Conservation (phyloP, 1,139 yeast genomes). For the Geotrichum candidum region DNA sequence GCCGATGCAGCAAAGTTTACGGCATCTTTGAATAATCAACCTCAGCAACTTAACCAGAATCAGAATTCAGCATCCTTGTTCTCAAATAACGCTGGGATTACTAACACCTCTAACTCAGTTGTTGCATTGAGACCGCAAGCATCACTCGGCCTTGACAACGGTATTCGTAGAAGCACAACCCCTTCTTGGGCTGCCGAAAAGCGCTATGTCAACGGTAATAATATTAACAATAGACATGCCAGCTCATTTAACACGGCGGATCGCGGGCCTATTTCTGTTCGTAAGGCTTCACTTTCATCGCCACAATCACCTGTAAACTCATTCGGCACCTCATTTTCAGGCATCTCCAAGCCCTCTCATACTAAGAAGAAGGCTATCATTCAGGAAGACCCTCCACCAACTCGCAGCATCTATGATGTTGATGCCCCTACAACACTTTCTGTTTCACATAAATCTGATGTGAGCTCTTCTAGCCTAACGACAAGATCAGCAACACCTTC, state of each 20-base stretch:
- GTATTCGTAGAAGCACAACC: conserved; percentile 1
- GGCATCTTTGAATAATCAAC: conserved; percentile 1
- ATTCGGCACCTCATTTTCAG: conserved; percentile 25
- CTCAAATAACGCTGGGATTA: background rate
- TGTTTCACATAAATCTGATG: conserved; percentile 5
- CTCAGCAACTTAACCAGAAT: background rate
- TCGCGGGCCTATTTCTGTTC: conserved; percentile 8
- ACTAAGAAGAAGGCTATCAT: conserved; percentile 21
- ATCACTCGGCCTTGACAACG: conserved; percentile 6
- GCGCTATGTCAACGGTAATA: background rate
- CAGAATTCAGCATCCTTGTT: background rate
- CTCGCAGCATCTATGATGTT: conserved; percentile 32
- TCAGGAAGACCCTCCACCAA: conserved; percentile 36
- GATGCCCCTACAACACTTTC: conserved; percentile 2
- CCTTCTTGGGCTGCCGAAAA: conserved; percentile 18
- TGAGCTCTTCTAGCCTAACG: conserved; percentile 18
- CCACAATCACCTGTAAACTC: conserved; percentile 17
- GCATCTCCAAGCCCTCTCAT: conserved; percentile 30
- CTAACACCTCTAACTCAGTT: background rate
- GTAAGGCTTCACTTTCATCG: conserved; percentile 16
- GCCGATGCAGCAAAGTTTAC: conserved; percentile 13
- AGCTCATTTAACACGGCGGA: conserved; percentile 18
- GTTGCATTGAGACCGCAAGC: conserved; percentile 9
- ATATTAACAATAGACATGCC: conserved; percentile 10
- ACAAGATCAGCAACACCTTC: conserved; percentile 13